Evolutionary conservation across 2,329 filamentous ascomycete genomes (phyloP).

Genomic region (Hirsutella minnesotensis): DNA sequence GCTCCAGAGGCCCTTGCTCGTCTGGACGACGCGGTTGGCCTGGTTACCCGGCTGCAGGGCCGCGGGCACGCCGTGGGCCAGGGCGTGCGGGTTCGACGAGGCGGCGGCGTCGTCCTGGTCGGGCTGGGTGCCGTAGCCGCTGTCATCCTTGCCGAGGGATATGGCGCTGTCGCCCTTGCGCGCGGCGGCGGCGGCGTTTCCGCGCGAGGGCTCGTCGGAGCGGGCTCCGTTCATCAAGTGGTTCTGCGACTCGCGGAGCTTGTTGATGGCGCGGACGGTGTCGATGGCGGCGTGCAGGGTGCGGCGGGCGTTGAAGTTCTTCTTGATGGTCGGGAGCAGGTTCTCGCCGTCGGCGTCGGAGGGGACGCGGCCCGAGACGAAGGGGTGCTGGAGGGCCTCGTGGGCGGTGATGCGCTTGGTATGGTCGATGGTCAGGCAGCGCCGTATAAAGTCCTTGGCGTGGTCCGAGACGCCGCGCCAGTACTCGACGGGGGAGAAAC

Average conservation of each 20-base stretch:
- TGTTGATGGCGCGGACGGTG: slow-evolving; percentile 60
- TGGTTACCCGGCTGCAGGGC: slow-evolving; percentile 42
- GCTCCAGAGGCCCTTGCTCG: slow-evolving; percentile 52
- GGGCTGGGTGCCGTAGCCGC: slow-evolving; percentile 34
- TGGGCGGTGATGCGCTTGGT: slow-evolving; percentile 82
- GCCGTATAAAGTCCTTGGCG: slow-evolving; percentile 84
- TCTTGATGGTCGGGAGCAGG: slow-evolving; percentile 57
- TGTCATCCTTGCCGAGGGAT: slow-evolving; percentile 30
- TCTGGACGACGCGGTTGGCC: slow-evolving; percentile 48
- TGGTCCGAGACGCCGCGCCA: slow-evolving; percentile 85
- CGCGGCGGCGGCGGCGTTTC: slow-evolving; percentile 10
- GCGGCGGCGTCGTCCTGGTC: slow-evolving; percentile 23
- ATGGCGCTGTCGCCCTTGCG: slow-evolving; percentile 34
- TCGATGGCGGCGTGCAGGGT: slow-evolving; percentile 61
- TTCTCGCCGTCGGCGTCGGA: slow-evolving; percentile 43
- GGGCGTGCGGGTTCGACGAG: slow-evolving; percentile 32
- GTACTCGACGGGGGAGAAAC: slow-evolving; percentile 87
- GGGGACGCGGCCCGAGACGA: slow-evolving; percentile 43
- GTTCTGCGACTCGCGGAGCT: slow-evolving; percentile 51
- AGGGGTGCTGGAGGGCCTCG: slow-evolving; percentile 56
- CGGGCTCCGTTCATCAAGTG: slow-evolving; percentile 49
- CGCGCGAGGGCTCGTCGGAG: slow-evolving; percentile 36
- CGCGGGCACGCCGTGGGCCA: slow-evolving; percentile 26
- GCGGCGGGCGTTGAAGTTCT: slow-evolving; percentile 61
- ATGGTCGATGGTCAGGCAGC: slow-evolving; percentile 85